phyloP scores from a whole-genome alignment of 2,329 filamentous ascomycete genomes.

The Monosporascus sp. region DNA sequence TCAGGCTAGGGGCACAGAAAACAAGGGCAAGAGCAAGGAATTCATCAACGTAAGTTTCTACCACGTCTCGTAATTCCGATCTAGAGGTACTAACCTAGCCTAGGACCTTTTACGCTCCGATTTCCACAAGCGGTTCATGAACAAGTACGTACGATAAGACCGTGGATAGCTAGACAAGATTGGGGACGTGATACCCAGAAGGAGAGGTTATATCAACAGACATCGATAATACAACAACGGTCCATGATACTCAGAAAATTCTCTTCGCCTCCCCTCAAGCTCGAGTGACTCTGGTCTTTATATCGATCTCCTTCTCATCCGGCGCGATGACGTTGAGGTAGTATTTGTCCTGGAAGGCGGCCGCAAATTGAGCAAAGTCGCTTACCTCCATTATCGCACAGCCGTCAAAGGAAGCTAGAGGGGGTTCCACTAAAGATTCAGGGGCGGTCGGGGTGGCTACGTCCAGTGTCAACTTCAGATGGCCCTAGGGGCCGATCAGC shows the following conservation, averaged over 20 bases:
- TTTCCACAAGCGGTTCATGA: slow-evolving; percentile 98
- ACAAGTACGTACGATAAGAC: slow-evolving; percentile 53
- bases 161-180: not conserved
- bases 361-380: slow-evolving; percentile 19
- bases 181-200: not conserved
- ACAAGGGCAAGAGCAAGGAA: slow-evolving; percentile 81
- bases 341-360: slow-evolving; percentile 27
- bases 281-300: slow-evolving; percentile 18
- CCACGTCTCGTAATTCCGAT: not conserved
- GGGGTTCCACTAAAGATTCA: slow-evolving; percentile 6
- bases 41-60: slow-evolving; percentile 78
- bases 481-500: too few species aligned
- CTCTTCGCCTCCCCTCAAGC: slow-evolving; percentile 13
- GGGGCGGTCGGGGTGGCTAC: slow-evolving; percentile 1
- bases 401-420: slow-evolving; percentile 23
- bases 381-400: slow-evolving; percentile 26
- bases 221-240: not conserved
- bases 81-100: slow-evolving; percentile 17
- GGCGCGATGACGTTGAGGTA: slow-evolving; percentile 22
- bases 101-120: slow-evolving; percentile 86
- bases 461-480: too few species aligned
- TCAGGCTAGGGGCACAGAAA: slow-evolving; percentile 90
- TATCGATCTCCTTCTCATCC: slow-evolving; percentile 27
- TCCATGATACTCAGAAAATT: too few species aligned
- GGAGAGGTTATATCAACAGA: not conserved